These are phyloP conservation scores for sorghum (Sorghum bicolor) DNA, from an alignment of 176 grass and related monocot species.

Conservation along the genomic window Sorghum_bicolor_NCBIv3 NC_012876.2:116501-117000, in stretches of 20 bases:
- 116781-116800: constrained; percentile 19
- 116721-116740: constrained; percentile 58
- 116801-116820: constrained; percentile 4
- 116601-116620: constrained; percentile 65
- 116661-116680: not conserved
- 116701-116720: constrained; percentile 34
- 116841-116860: too few species aligned
- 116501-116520: constrained; percentile 48
- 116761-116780: not conserved
- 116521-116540: constrained; percentile 73
- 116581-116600: constrained; percentile 72
- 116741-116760: constrained; percentile 45
- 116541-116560: constrained; percentile 97
- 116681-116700: constrained; percentile 79
- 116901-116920: too few species aligned
- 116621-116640: constrained; percentile 67
- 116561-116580: constrained; percentile 55
- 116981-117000: too few species aligned
- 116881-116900: too few species aligned
- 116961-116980: too few species aligned
- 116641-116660: constrained; percentile 30
- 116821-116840: too few species aligned
- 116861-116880: too few species aligned
- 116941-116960: too few species aligned
- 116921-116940: too few species aligned